phyloP scores from a whole-genome alignment of 2,329 filamentous ascomycete genomes.

The Cladophialophora immunda region DNA sequence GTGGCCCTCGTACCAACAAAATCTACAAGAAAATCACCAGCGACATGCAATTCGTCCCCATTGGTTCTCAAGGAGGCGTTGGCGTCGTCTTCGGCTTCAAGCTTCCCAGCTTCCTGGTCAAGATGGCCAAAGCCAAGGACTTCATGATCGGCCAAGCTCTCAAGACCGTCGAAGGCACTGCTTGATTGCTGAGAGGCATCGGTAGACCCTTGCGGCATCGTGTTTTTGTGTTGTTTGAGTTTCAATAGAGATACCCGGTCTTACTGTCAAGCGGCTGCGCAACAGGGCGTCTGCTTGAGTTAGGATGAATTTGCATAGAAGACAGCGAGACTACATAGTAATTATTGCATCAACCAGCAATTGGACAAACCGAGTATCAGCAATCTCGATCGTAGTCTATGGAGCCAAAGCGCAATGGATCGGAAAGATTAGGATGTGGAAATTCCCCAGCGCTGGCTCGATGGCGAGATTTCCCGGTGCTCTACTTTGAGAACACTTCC shows the following conservation, averaged over 20 bases:
- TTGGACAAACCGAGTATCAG: background rate
- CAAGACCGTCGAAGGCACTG: slow-evolving; percentile 40
- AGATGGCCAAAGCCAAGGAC: slow-evolving; percentile 49
- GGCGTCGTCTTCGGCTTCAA: slow-evolving; percentile 49
- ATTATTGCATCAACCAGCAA: background rate
- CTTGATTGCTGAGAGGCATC: slow-evolving; percentile 23
- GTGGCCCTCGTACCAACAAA: slow-evolving; percentile 43
- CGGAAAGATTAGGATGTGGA: slow-evolving; percentile 17
- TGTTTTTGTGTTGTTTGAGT: slow-evolving; percentile 18
- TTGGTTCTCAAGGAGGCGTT: slow-evolving; percentile 50
- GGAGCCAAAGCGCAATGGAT: background rate
- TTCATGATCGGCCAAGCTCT: slow-evolving; percentile 46
- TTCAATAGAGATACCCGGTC: slow-evolving; percentile 37
- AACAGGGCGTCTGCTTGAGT: slow-evolving; percentile 15
- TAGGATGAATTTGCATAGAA: slow-evolving; percentile 12
- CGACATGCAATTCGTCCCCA: slow-evolving; percentile 50
- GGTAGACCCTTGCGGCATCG: slow-evolving; percentile 5
- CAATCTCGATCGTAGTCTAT: background rate
- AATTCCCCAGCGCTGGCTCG: background rate
- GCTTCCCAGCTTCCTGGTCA: slow-evolving; percentile 49
- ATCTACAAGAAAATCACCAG: slow-evolving; percentile 45
- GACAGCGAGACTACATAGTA: background rate
- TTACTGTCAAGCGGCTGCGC: slow-evolving; percentile 15
- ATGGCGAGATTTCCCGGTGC: slow-evolving; percentile 19
- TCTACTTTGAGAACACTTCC: slow-evolving; percentile 10